Base-by-base conservation (phyloP, 768 basidiomycete species). In the Boletus eberwhitei region DNA sequence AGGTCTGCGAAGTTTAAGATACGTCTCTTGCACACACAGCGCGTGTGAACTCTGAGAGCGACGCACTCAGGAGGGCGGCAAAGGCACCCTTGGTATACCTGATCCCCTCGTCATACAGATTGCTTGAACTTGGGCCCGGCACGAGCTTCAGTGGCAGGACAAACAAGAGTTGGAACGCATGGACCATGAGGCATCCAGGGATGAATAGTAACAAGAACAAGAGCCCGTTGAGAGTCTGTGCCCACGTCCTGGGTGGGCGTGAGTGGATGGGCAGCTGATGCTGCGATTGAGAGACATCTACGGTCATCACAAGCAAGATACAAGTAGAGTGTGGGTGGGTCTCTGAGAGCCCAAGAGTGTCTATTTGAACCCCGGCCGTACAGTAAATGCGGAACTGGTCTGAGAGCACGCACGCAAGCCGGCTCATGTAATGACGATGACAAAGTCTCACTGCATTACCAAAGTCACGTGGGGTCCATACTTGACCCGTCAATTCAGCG, bases 31-130 rank as follows among this genome's bases (percentile, higher is more conserved):
- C 51, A 22, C 21, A 34, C 35, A 17, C 13, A 19, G 36, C 4
- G 19, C 31, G 43, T 51, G 51, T 26, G 24, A 52, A 48, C 37
- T 38, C 31, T 12, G 40, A 47, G 36, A 21, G 51, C 14, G 39
- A 79, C 84, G 65, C 62, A 91, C 91, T 80, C 65, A 90, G 71
- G 29, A 95, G 76, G 59, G 77, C 76, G 19, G 84, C 91, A 71
- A 92, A 93, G 16, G 87, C 79, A 26, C 88, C 90, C 73, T 95
- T 93, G 53, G 89, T 91, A 62, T 86, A 86, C 37, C 86, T 78
- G 48, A 93, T 83, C 1, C 86, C 88, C 49, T 81, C 74, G 47
- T 86, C 79, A 66, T 91, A 93, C 47, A 85, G 64, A 21, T 71
- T 72, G 54, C 72, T 74, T 7, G 86, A 75, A 69, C 73, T 78